phyloP scores from a whole-genome alignment of 108 stramenopile species.

The Seminavis robusta region DNA sequence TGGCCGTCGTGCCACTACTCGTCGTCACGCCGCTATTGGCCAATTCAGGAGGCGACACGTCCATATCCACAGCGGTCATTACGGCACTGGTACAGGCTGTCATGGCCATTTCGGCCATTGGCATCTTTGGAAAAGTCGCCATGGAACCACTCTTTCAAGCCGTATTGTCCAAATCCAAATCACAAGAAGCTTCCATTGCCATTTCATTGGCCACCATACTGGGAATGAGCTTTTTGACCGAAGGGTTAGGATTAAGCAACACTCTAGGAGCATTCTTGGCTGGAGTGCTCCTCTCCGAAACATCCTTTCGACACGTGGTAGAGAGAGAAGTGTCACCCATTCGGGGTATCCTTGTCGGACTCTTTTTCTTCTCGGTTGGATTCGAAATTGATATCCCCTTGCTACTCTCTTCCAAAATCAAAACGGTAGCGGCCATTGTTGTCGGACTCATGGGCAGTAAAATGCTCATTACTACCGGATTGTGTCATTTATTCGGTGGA shows the following conservation, averaged over 20 bases:
- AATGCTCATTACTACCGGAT: constrained; percentile 56
- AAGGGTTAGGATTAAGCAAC: constrained; percentile 90
- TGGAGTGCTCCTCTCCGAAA: constrained; percentile 86
- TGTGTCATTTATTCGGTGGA: constrained; percentile 64
- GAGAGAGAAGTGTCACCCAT: constrained; percentile 89
- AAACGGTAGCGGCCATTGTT: constrained; percentile 58
- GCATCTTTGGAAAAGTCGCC: constrained; percentile 68
- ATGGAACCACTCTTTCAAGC: constrained; percentile 73
- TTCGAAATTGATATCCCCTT: constrained; percentile 90
- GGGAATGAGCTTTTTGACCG: constrained; percentile 88
- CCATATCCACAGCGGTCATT: constrained; percentile 57
- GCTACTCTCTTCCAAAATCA: constrained; percentile 51
- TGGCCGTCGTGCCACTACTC: constrained; percentile 91
- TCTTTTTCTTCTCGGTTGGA: constrained; percentile 96
- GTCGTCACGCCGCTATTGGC: constrained; percentile 88
- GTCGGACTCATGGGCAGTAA: constrained; percentile 76
- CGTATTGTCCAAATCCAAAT: constrained; percentile 64
- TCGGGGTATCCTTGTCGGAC: constrained; percentile 88
- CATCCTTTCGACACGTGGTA: constrained; percentile 75
- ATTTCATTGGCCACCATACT: constrained; percentile 79
- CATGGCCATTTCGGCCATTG: constrained; percentile 71
- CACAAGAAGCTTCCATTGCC: constrained; percentile 90
- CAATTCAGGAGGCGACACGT: constrained; percentile 50
- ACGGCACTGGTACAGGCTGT: constrained; percentile 75
- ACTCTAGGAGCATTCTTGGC: constrained; percentile 93